phyloP scores from a whole-genome alignment of 2,329 filamentous ascomycete species.

The Fusarium sp. region DNA sequence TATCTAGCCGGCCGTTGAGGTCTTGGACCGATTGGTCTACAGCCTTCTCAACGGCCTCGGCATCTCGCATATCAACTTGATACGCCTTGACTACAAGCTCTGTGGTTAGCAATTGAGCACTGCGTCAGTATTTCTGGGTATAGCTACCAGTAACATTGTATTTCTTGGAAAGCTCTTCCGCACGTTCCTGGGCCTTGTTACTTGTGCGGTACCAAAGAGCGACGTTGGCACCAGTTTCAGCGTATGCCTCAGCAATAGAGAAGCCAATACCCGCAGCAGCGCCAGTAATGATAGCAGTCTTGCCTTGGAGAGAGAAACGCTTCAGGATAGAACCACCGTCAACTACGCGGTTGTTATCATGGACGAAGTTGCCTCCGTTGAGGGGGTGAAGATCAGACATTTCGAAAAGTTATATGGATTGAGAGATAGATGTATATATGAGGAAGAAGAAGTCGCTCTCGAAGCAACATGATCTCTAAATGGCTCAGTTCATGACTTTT shows the following conservation, averaged over 20 bases:
- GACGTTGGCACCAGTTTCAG: constrained; percentile 74
- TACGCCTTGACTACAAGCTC: constrained; percentile 65
- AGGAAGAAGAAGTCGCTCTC: neutral
- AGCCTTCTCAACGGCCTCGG: constrained; percentile 59
- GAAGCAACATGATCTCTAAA: neutral
- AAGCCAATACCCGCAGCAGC: constrained; percentile 72
- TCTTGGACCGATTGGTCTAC: constrained; percentile 66
- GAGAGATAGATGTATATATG: neutral
- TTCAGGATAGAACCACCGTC: constrained; percentile 44
- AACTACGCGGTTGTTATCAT: constrained; percentile 36
- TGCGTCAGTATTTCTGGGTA: neutral
- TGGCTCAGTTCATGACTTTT: constrained; percentile 14
- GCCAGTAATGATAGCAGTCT: constrained; percentile 74
- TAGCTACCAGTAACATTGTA: constrained; percentile 71
- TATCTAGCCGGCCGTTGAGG: constrained; percentile 77
- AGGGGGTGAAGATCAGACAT: constrained; percentile 42
- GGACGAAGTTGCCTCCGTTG: constrained; percentile 43
- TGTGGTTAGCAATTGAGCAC: neutral
- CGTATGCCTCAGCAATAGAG: constrained; percentile 68
- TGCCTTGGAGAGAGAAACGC: constrained; percentile 71
- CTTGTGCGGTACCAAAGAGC: constrained; percentile 76
- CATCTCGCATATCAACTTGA: constrained; percentile 66
- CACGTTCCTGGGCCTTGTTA: constrained; percentile 67
- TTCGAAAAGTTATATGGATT: neutral
- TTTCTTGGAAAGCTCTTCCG: constrained; percentile 68